These are phyloP conservation scores for Allium sativum DNA, from an alignment of 106 monocot species.

Conservation along the genomic window DNA sequence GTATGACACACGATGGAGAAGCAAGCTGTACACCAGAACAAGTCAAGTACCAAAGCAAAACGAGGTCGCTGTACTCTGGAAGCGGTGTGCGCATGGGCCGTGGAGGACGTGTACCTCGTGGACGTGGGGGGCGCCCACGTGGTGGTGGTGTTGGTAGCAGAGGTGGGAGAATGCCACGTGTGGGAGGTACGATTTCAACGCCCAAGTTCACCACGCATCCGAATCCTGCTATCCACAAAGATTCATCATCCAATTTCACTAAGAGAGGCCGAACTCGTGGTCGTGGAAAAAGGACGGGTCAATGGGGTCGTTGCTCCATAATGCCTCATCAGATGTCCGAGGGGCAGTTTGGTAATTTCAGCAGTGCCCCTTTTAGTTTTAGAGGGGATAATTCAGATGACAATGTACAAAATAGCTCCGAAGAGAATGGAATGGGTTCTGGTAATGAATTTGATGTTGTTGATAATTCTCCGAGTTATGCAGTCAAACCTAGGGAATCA, in stretches of 20 bases:
- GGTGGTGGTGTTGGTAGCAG: slow-evolving; percentile 38
- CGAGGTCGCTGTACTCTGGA: slow-evolving; percentile 45
- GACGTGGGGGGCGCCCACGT: slow-evolving; percentile 42
- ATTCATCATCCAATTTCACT: no score
- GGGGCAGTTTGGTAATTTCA: slow-evolving; percentile 28
- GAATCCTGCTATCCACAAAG: slow-evolving; percentile 35
- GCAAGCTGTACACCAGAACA: slow-evolving; percentile 18
- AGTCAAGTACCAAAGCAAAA: slow-evolving; percentile 23
- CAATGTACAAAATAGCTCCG: slow-evolving; percentile 49
- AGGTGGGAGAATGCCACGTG: slow-evolving; percentile 15
- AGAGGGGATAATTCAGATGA: background rate
- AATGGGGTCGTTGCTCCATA: slow-evolving; percentile 42
- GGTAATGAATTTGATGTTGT: slow-evolving; percentile 43
- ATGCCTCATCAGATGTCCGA: slow-evolving; percentile 41
- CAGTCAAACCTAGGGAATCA: background rate
- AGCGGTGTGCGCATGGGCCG: slow-evolving; percentile 25
- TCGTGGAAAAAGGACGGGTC: no score
- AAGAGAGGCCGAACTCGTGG: no score
- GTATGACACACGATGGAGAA: slow-evolving; percentile 19
- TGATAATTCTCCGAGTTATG: background rate
- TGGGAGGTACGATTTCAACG: slow-evolving; percentile 25
- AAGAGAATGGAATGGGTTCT: slow-evolving; percentile 45
- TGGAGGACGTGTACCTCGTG: slow-evolving; percentile 25
- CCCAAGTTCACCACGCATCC: slow-evolving; percentile 32
- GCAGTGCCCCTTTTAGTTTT: background rate